These are phyloP conservation scores for Closterium sp. DNA, from an alignment of 139 green algal genomes.

Conservation along the genomic window DNA sequence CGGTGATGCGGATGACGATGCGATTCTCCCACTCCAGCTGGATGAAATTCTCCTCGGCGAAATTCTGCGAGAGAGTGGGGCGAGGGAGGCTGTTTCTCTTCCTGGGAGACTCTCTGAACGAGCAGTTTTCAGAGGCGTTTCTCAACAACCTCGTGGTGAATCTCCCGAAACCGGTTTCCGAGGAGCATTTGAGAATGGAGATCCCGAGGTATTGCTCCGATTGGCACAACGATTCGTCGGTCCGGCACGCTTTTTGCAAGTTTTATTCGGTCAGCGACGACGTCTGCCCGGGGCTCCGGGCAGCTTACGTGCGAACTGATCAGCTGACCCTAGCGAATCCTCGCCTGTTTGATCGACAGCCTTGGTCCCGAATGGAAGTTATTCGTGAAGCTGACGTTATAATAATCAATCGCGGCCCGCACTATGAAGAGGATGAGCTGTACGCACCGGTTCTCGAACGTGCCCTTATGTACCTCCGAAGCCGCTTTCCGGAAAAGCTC, in stretches of 20 bases:
- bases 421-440: not conserved
- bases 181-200: not conserved
- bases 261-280: not conserved
- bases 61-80: not conserved
- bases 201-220: not conserved
- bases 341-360: not conserved
- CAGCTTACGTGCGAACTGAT: not conserved
- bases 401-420: constrained; percentile 11
- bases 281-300: constrained; percentile 9
- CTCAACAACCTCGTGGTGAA: not conserved
- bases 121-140: not conserved
- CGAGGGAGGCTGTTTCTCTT: not conserved
- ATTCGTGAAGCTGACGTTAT: not conserved
- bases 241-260: not conserved
- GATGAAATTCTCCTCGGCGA: not conserved
- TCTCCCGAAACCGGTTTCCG: not conserved
- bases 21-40: not conserved
- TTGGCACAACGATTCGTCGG: not conserved
- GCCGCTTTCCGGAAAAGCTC: not conserved
- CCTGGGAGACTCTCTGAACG: not conserved
- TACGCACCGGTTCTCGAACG: not conserved
- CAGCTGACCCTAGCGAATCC: not conserved
- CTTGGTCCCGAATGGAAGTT: not conserved
- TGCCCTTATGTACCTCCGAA: constrained; percentile 4
- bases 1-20: not conserved